Conservation (phyloP, 1,139 yeast species). For the Suhomyces ambrosiae region DNA sequence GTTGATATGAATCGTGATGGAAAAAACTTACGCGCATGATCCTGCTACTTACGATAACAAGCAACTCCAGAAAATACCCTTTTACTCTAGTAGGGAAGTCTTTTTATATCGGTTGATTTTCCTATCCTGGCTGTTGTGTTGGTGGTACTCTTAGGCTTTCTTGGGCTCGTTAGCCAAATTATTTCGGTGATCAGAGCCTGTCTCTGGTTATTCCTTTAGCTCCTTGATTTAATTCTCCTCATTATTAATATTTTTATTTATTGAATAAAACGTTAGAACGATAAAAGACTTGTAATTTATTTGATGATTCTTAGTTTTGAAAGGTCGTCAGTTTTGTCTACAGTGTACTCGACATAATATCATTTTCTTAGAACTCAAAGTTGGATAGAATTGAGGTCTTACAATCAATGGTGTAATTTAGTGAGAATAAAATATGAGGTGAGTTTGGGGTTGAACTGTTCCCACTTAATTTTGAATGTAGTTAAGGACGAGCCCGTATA, state of each 20-base stretch:
- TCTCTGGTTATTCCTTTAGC: constrained; percentile 1
- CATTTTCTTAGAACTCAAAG: no score
- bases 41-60: background rate
- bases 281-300: no score
- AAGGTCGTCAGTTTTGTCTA: no score
- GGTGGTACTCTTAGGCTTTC: constrained; percentile 8
- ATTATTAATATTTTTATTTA: constrained; percentile 4
- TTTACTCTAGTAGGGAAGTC: background rate
- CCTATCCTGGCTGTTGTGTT: background rate
- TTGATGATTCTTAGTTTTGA: no score
- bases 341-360: no score
- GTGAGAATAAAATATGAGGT: no score
- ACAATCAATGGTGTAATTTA: no score
- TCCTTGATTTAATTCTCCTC: constrained; percentile 9
- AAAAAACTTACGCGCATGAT: background rate
- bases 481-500: no score
- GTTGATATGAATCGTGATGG: constrained; percentile 5
- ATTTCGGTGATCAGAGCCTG: constrained; percentile 6
- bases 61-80: constrained; percentile 10
- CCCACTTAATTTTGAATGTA: no score
- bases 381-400: no score
- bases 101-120: background rate
- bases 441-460: no score
- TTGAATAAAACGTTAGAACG: constrained; percentile 3
- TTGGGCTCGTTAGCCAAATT: constrained; percentile 5